Conservation (phyloP, 352 stramenopile species). For the Phytophthora pinifolia region DNA sequence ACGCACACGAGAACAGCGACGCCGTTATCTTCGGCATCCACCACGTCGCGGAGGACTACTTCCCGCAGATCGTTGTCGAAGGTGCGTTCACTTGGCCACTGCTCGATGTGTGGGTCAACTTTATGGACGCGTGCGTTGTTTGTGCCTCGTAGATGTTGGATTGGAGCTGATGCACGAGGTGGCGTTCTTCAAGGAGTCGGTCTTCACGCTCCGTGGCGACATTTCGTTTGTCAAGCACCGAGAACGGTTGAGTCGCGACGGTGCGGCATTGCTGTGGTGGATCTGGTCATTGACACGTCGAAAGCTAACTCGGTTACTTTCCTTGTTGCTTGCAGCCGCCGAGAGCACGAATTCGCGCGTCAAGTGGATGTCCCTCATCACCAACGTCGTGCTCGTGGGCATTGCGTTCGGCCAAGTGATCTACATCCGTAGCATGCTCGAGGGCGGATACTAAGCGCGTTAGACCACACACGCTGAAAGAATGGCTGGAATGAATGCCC, state of each 20-base stretch:
- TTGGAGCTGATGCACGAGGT: constrained; percentile 84
- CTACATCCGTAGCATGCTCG: constrained; percentile 83
- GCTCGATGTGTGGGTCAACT: neutral
- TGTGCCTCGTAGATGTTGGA: constrained; percentile 48
- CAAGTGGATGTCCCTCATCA: constrained; percentile 82
- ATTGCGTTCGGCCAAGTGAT: constrained; percentile 82
- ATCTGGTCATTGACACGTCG: neutral
- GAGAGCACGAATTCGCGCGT: constrained; percentile 80
- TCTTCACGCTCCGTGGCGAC: constrained; percentile 76
- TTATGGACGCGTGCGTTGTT: constrained; percentile 2
- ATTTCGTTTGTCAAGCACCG: constrained; percentile 82
- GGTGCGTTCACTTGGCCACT: constrained; percentile 20
- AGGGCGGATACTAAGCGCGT: constrained; percentile 60
- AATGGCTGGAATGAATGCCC: constrained; percentile 11
- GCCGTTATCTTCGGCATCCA: constrained; percentile 61
- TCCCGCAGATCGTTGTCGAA: constrained; percentile 80
- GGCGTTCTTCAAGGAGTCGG: constrained; percentile 73
- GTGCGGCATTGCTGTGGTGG: constrained; percentile 24
- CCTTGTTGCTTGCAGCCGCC: constrained; percentile 41
- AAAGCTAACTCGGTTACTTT: constrained; percentile 2
- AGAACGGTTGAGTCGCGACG: constrained; percentile 73
- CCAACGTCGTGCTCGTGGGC: constrained; percentile 72
- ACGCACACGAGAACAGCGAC: constrained; percentile 47
- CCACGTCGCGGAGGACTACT: constrained; percentile 63
- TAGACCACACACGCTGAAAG: neutral